Evolutionary conservation across 1,284 basidiomycete species (phyloP).

Genomic region (Trichosporon asahii): DNA sequence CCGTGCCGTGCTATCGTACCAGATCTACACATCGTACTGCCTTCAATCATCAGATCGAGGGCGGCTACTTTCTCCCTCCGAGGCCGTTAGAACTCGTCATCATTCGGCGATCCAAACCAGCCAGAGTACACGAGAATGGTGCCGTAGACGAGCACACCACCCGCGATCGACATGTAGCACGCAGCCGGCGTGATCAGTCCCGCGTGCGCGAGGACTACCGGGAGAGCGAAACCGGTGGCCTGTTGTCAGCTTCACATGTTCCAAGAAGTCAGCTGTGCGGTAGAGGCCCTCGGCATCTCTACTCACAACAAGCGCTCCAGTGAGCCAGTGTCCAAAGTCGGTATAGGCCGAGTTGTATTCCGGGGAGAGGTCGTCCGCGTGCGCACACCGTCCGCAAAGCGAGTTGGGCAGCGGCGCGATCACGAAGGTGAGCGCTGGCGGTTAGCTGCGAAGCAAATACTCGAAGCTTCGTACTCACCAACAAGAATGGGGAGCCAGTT

Average conservation of each 20-base stretch:
- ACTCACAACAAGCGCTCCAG: conserved; percentile 75
- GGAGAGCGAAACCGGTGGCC: conserved; percentile 82
- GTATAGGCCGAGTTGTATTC: conserved; percentile 63
- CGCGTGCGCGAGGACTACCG: conserved; percentile 87
- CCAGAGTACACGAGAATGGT: conserved; percentile 86
- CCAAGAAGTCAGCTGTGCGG: too few relatives aligned
- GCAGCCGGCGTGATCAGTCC: conserved; percentile 80
- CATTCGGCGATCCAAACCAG: conserved; percentile 58
- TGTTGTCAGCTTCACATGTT: conserved; percentile 15
- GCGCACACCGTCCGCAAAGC: conserved; percentile 58
- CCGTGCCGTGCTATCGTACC: background rate
- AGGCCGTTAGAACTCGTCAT: conserved; percentile 39
- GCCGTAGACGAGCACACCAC: conserved; percentile 90
- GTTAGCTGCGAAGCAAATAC: background rate
- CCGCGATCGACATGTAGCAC: conserved; percentile 88
- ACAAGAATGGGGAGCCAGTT: conserved; percentile 98
- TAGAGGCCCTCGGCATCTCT: background rate
- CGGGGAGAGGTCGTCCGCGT: conserved; percentile 57
- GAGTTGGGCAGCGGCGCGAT: conserved; percentile 94
- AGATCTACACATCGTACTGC: background rate
- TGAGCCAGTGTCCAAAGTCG: conserved; percentile 94
- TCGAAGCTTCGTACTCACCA: conserved; percentile 61
- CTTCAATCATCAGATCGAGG: background rate
- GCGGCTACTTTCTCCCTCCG: background rate
- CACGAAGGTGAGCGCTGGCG: conserved; percentile 84